Evolutionary conservation across 2,329 filamentous ascomycete species (phyloP).

Genomic region (Capronia americana): DNA sequence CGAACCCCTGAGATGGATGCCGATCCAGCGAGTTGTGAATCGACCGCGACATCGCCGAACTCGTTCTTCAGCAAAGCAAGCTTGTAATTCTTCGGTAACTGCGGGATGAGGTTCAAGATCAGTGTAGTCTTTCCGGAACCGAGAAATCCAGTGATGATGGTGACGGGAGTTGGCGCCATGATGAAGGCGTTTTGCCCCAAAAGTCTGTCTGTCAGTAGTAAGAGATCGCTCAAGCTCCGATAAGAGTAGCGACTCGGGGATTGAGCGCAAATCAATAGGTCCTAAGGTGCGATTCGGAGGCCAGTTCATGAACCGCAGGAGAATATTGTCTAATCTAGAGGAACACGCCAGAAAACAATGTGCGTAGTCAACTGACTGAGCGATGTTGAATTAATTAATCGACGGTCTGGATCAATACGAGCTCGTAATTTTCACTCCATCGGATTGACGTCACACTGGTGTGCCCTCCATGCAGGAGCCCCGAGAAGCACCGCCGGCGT

Average conservation of each 20-base stretch:
- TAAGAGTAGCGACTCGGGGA: background rate
- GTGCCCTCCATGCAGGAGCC: no score
- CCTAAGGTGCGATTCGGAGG: background rate
- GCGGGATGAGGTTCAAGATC: constrained; percentile 90
- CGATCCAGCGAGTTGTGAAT: constrained; percentile 86
- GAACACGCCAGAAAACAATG: background rate
- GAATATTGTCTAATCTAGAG: background rate
- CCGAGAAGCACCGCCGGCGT: no score
- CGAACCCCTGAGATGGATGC: constrained; percentile 85
- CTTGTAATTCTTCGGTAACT: constrained; percentile 80
- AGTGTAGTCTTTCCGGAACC: constrained; percentile 96
- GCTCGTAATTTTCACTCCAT: background rate
- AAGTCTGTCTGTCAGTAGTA: background rate
- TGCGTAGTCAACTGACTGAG: no score
- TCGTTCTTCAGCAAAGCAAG: constrained; percentile 97
- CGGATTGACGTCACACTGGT: background rate
- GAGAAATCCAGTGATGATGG: constrained; percentile 94
- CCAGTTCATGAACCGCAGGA: background rate
- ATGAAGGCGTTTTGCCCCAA: background rate
- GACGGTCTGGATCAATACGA: background rate
- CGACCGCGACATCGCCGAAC: constrained; percentile 92
- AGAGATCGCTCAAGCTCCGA: background rate
- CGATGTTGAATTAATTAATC: background rate
- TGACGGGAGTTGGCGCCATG: constrained; percentile 83
- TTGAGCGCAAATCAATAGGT: background rate